Percentiles rank a stretch among this genome's conserved stretches.
These are phyloP conservation scores for Jimgerdemannia lactiflua DNA, from an alignment of 192 early-diverging fungal species.

Conservation along the genomic window DNA sequence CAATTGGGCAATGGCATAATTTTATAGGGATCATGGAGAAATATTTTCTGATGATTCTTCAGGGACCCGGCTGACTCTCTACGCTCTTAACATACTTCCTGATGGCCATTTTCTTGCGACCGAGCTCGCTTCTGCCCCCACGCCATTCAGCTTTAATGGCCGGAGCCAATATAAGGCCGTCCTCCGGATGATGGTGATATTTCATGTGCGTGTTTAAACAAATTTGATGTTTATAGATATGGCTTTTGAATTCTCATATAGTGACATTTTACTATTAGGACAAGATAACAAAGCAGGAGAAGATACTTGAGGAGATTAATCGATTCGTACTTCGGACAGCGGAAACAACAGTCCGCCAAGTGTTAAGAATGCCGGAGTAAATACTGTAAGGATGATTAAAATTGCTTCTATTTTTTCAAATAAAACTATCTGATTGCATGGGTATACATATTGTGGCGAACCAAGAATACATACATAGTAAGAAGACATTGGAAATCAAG, in stretches of 20 bases:
- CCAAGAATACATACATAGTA: too few species aligned
- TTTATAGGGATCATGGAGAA: not conserved
- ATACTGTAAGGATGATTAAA: not conserved
- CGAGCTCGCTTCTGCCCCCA: constrained; percentile 13
- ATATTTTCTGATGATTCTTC: constrained; percentile 12
- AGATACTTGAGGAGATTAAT: constrained; percentile 13
- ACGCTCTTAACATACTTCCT: constrained; percentile 9
- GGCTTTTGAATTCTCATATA: not conserved
- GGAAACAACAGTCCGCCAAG: constrained; percentile 13
- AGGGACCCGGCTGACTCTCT: constrained; percentile 17
- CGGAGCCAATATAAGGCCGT: constrained; percentile 15
- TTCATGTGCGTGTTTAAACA: constrained; percentile 13
- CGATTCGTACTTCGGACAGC: constrained; percentile 10
- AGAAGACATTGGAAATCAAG: too few species aligned
- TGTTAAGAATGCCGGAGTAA: constrained; percentile 11
- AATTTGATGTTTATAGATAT: not conserved
- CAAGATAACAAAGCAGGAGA: constrained; percentile 10
- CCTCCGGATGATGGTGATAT: constrained; percentile 10
- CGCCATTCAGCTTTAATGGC: constrained; percentile 14
- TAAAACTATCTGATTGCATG: too few species aligned
- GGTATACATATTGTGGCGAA: too few species aligned
- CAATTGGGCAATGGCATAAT: constrained; percentile 5
- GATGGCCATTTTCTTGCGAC: constrained; percentile 14
- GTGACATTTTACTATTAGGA: constrained; percentile 3
- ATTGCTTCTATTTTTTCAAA: too few species aligned